Base-by-base conservation (phyloP, 371 early-diverging fungal genomes). In the Zychaea mexicana region DNA sequence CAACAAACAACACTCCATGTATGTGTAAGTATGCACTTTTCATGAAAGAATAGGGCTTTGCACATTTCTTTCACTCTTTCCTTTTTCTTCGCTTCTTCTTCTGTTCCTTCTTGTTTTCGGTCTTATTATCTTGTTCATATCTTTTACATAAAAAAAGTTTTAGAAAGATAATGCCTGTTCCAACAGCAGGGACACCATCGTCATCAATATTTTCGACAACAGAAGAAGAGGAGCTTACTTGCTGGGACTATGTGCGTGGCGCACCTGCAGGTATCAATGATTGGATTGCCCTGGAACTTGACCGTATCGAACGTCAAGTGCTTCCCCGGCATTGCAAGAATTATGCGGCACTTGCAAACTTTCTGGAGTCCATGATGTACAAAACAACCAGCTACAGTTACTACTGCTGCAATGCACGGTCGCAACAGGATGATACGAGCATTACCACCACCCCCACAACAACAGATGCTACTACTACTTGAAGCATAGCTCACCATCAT, bases 271-370 rank as follows among this genome's bases (percentile, higher is more conserved):
- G 27, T 3, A 57, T 60, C 7, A 47, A 60, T 42, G 49, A 21
- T 19, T 60, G 60, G 60, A 47, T 60, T 22, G 60, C 60, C 38
- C 4, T 27, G 26, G 60, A 60, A 60, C 12, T 60, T 2, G 28
- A 42, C 22, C 60, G 60, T 21, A 60, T 60, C 22, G 47, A 28
- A 21, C 60, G 22, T 27, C 60, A 60, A 39, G 27, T 19, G 19
- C 30, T 30, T 19, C 60, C 60, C 4, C 31, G 60, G 5, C 60
- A 60, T 32, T 60, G 60, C 24, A 26, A 60, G 46, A 47, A 60
- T 32, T 60, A 46, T 47, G 26, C 33, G 15, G 60, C 42, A 24
- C 30, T 60, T 13, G 32, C 47, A 15, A 55, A 17, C 2, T 32
- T 21, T n/a, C 24, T 55, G 13, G 55, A 55, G 22, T 49, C 49